Evolutionary conservation across 169 alveolate species (phyloP).

Genomic region (Nephromyces sp.): DNA sequence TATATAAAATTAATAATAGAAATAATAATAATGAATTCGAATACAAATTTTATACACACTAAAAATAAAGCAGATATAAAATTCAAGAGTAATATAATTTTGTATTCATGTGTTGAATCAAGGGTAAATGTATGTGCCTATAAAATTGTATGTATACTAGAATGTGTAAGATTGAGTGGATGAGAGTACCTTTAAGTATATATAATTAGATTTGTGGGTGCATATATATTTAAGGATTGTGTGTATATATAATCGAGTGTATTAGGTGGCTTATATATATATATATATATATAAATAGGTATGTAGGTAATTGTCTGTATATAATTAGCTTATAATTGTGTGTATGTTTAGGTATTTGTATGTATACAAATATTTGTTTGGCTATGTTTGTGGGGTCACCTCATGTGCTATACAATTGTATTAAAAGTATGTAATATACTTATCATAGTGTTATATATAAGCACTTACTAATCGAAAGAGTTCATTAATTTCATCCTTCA

Average conservation of each 20-base stretch:
- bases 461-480: constrained; percentile 2
- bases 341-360: not conserved
- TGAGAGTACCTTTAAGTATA: not conserved
- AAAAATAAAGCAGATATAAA: not conserved
- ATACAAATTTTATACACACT: not conserved
- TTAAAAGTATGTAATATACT: not conserved
- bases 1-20: not conserved
- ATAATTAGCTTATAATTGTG: not conserved
- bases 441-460: not conserved
- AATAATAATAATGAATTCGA: not conserved
- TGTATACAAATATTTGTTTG: not conserved
- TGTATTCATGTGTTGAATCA: no score
- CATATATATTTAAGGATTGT: not conserved
- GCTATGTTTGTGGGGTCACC: no score
- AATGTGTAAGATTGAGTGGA: not conserved
- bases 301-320: not conserved
- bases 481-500: constrained; percentile 17
- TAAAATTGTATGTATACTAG: not conserved
- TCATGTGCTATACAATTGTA: no score
- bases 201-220: not conserved
- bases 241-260: not conserved
- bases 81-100: not conserved
- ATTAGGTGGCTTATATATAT: not conserved
- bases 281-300: not conserved
- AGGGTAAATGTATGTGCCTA: no score